Percentiles rank a stretch among this genome's conserved stretches.
phyloP scores from a whole-genome alignment of 2,329 filamentous ascomycete genomes.

The Hymenoscyphus fraxineus region DNA sequence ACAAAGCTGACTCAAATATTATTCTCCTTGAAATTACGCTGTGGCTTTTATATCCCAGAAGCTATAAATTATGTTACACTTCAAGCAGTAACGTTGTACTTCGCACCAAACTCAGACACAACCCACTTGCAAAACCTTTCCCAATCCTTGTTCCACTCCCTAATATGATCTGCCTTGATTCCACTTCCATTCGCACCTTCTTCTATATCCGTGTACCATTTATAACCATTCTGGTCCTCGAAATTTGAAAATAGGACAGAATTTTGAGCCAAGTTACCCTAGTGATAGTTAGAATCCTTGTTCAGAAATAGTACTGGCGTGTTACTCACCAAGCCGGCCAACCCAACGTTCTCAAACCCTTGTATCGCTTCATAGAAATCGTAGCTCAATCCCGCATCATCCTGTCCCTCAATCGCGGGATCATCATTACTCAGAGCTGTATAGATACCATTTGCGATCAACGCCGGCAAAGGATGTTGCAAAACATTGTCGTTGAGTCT shows the following conservation, averaged over 20 bases:
- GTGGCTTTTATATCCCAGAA: background rate
- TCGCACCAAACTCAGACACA: background rate
- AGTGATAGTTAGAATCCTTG: background rate
- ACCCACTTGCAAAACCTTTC: conserved; percentile 1
- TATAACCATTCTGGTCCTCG: background rate
- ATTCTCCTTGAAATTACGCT: background rate
- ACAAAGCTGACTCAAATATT: too few relatives aligned
- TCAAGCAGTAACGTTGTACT: background rate
- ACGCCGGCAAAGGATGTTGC: background rate
- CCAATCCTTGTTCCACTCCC: background rate
- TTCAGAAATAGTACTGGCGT: background rate
- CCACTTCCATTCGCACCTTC: background rate
- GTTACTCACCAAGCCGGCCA: background rate
- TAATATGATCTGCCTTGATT: background rate
- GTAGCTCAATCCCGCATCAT: background rate
- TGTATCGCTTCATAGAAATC: background rate
- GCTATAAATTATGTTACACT: background rate
- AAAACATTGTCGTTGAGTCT: background rate
- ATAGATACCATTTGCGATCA: background rate
- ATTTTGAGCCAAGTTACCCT: background rate
- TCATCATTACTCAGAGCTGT: background rate
- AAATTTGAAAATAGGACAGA: background rate
- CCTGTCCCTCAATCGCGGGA: background rate
- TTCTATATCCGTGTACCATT: background rate
- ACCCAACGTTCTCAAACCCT: background rate